Base-by-base conservation (phyloP, 768 basidiomycete species). In the Fistulinella prunicolor region DNA sequence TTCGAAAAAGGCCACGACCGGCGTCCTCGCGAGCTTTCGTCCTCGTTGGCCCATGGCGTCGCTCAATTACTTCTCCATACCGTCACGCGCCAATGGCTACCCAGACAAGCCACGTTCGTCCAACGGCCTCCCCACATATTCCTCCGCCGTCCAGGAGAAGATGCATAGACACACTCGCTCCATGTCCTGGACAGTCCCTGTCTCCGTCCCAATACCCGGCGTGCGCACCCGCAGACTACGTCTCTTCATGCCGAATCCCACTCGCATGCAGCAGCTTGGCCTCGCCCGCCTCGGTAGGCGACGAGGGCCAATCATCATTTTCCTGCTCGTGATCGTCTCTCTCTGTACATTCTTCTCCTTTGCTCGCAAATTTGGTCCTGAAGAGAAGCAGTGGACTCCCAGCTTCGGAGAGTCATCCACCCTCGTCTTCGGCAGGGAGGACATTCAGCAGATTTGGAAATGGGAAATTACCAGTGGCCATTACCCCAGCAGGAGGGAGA, bases 401-500 rank as follows among this genome's bases (percentile, higher is more conserved):
- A 73, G 76, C 16, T 75, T 81, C 39, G 74, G 74, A 34, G 82
- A 85, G 38, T 74, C 82, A 14, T 73, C 86, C 21, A 90, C 90
- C 9, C 76, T 93, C 23, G 80, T 93, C 29, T 92, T 80, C 60
- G 74, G 75, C 47, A 75, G 84, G 40, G 82, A 87, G 48, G 93
- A 97, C 61, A 64, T 96, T 35, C 89, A 87, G 60, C 77, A 85
- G 47, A 89, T 99, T 67, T 98, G 94, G 94, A 75, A 84, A 51
- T 98, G 94, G 94, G 95, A 99, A 70, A 79, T 98, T 47, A 73
- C 82, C 26, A 89, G 90, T 53, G 96, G 96, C 1, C 94, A 96
- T 70, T 93, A 93, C 73, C 95, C 95, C 9, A 94, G 89, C 68
- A 76, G 80, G 45, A 77, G 80, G 47, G 75, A 77, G 58, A 79